A percentile compares a stretch with the other conserved stretches of the same genome.
Evolutionary conservation across 805 yeast genomes (phyloP).

Genomic region (Isabelozyma gotoi): DNA sequence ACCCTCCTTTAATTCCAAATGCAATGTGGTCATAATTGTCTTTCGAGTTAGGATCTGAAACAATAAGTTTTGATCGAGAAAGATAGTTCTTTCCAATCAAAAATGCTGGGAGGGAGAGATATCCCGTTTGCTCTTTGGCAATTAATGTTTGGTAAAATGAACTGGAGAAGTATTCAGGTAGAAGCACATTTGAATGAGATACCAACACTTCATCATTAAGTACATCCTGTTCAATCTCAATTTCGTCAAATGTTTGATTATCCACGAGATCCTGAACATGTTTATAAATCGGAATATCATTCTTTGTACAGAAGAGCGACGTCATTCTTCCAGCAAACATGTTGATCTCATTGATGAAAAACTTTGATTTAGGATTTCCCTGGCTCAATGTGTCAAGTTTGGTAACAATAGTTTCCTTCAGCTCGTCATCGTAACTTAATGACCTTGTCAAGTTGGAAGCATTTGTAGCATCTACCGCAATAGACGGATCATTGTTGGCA

Average conservation of each 20-base stretch:
- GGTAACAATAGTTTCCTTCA: slow-evolving; percentile 6
- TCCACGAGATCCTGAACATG: slow-evolving; percentile 19
- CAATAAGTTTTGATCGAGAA: slow-evolving; percentile 11
- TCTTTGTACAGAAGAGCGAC: slow-evolving; percentile 17
- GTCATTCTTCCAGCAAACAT: slow-evolving; percentile 24
- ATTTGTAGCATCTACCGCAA: slow-evolving; percentile 6
- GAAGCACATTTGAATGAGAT: slow-evolving; percentile 31
- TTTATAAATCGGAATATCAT: slow-evolving; percentile 14
- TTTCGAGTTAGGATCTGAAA: slow-evolving; percentile 6
- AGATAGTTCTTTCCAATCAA: slow-evolving; percentile 35
- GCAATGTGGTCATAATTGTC: slow-evolving; percentile 15
- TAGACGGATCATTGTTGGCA: slow-evolving; percentile 10
- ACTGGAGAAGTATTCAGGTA: slow-evolving; percentile 35
- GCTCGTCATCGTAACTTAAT: slow-evolving; percentile 3
- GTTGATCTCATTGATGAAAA: slow-evolving; percentile 26
- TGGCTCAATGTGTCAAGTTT: slow-evolving; percentile 1
- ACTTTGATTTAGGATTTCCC: slow-evolving; percentile 9
- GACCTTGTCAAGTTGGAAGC: slow-evolving; percentile 16
- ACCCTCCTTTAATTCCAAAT: slow-evolving; percentile 30
- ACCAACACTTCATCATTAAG: slow-evolving; percentile 27
- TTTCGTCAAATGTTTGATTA: slow-evolving; percentile 10
- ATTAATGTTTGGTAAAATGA: slow-evolving; percentile 37
- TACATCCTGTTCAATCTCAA: slow-evolving; percentile 19
- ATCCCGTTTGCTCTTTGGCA: slow-evolving; percentile 34
- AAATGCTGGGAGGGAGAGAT: slow-evolving; percentile 32